Evolutionary conservation across 805 yeast species (phyloP), one percentile per base, ranked within the genome.

Genomic region (Millerozyma miso): DNA sequence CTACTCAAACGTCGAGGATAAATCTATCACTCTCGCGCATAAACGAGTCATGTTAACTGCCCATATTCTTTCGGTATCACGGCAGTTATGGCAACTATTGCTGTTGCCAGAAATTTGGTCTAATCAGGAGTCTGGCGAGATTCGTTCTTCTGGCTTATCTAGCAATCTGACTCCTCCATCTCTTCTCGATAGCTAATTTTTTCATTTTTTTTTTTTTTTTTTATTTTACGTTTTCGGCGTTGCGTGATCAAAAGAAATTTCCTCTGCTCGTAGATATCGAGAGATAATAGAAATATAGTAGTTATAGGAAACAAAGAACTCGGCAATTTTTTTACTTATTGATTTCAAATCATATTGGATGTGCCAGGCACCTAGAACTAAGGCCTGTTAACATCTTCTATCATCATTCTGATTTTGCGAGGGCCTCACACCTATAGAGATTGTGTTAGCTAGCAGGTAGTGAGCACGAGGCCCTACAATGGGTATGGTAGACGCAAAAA

Each of bases 231-330:
- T 32, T 32, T 15, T 35, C 31, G 26, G 17, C 23, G 19, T 35
- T 35, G 38, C 38, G 38, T 35, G 38, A 35, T 35, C 32, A 37
- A 37, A 15, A 37, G 39, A 37, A 37, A 37, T 37, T 37, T 26
- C n/a, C 20, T 26, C 20, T 35, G 14, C 20, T 14, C 20, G 29
- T 35, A 35, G 38, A 35, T 18, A 17, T 14, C 15, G 19, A 26
- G 19, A 32, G 15, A 14, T 14, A 32, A 32, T 14, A 32, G 7
- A 7, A 32, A 7, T 32, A 32, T 32, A 32, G 15, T 32, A 32
- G 35, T 32, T 32, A 32, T 32, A 32, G 15, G 13, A 15, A 10
- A 10, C 10, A 10, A 23, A 23, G 29, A 23, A 23, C 6, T 23
- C 29, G 29, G 29, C 10, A 23, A 23, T 7, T 23, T 23, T 23